phyloP scores from a whole-genome alignment of 352 stramenopile species.

The Discostella stelligera region DNA sequence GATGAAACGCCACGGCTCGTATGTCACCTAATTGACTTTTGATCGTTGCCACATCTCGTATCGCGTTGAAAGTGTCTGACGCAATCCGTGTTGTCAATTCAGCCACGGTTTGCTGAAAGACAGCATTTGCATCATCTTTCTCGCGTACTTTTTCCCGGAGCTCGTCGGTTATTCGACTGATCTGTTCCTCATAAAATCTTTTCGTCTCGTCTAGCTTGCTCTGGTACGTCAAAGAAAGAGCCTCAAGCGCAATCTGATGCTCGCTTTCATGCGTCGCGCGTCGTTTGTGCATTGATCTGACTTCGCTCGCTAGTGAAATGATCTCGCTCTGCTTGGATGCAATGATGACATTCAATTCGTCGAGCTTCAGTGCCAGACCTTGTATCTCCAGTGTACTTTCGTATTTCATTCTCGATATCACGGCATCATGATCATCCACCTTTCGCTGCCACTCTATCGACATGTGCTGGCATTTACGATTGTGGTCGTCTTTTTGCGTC shows the following conservation, averaged over 20 bases:
- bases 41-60: neutral
- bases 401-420: constrained; percentile 30
- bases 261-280: constrained; percentile 9
- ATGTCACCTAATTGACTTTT: constrained; percentile 20
- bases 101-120: constrained; percentile 2
- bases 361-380: constrained; percentile 13
- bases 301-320: constrained; percentile 4
- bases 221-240: constrained; percentile 11
- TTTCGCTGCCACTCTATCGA: constrained; percentile 26
- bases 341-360: constrained; percentile 13
- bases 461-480: constrained; percentile 18
- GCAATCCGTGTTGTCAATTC: constrained; percentile 7
- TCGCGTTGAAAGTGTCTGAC: constrained; percentile 2
- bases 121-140: neutral
- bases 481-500: constrained; percentile 22
- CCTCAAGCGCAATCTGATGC: constrained; percentile 14
- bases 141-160: neutral
- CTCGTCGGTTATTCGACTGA: constrained; percentile 23
- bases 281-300: constrained; percentile 4
- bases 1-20: constrained; percentile 2
- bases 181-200: constrained; percentile 7
- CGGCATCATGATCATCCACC: constrained; percentile 22
- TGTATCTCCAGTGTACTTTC: constrained; percentile 34
- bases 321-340: constrained; percentile 25
- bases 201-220: constrained; percentile 15